A percentile compares a stretch with the other conserved stretches of the same genome.
These are phyloP conservation scores for Naganishia antarctica DNA, from an alignment of 768 basidiomycete genomes.

Conservation along the genomic window DNA sequence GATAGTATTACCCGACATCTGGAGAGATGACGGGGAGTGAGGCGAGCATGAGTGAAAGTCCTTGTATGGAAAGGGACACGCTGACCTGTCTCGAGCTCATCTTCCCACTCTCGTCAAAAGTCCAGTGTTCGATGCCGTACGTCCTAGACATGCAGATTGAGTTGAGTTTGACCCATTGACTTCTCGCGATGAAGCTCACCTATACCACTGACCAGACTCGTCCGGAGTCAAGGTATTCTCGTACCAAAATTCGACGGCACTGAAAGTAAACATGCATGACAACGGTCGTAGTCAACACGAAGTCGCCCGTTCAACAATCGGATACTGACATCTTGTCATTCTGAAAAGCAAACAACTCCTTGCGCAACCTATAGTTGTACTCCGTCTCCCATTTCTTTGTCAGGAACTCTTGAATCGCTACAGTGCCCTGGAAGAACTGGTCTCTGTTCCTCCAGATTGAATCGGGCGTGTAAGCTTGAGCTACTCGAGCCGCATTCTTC, in stretches of 20 bases:
- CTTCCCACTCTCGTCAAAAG: conserved; percentile 55
- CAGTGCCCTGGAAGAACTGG: conserved; percentile 53
- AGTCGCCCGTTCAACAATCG: neutral
- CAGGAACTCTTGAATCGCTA: conserved; percentile 54
- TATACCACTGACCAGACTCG: conserved; percentile 31
- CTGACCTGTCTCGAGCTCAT: conserved; percentile 56
- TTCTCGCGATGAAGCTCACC: neutral
- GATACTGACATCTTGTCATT: conserved; percentile 54
- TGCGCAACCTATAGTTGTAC: conserved; percentile 54
- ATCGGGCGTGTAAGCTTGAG: conserved; percentile 56
- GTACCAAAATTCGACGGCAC: conserved; percentile 54
- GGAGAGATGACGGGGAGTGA: neutral
- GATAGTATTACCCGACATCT: conserved; percentile 50
- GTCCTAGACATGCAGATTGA: conserved; percentile 21
- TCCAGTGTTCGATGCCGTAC: conserved; percentile 55
- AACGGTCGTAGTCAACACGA: neutral
- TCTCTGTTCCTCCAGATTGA: conserved; percentile 60
- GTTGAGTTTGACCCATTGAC: too few relatives aligned
- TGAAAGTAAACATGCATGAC: too few relatives aligned
- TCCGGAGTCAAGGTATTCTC: conserved; percentile 48
- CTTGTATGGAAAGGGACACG: conserved; percentile 52
- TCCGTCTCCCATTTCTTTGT: conserved; percentile 58
- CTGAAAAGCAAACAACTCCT: conserved; percentile 58
- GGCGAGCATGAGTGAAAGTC: neutral
- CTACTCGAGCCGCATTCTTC: conserved; percentile 42